Base-by-base conservation (phyloP, 352 stramenopile species). In the Pythium folliculosum region DNA sequence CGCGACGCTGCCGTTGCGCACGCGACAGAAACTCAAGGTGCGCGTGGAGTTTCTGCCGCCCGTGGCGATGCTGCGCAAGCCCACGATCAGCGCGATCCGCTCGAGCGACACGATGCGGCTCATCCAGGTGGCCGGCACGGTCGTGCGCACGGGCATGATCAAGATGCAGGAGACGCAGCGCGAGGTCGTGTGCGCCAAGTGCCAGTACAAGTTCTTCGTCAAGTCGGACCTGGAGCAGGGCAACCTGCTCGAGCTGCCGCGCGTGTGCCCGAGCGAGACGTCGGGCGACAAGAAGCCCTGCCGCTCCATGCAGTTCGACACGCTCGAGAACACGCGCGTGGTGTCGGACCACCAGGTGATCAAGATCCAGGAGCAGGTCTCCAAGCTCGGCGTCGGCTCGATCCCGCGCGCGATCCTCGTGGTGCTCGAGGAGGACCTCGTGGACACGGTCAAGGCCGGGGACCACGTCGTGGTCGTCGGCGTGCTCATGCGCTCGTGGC, bases 331-430 rank as follows among this genome's bases (percentile, higher is more conserved):
- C 23, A 79, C 78, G 17, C 75, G 77, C 25, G 69, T 89, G 0
- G 78, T 91, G 52, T 88, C 79, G 13, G 82, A 91, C 64, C 81
- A 91, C 65, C 81, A 99, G 72, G 93, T 98, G 73, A 97, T 98
- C 62, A 98, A 98, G 73, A 92, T 99, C 49, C 96, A 99, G 76
- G 97, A 99, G 70, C 86, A 96, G 53, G 89, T 93, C 22, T 92
- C 90, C n/a, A 95, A 92, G 64, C 69, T 98, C 14, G 82, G 79
- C 27, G 84, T 98, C 32, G 96, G 96, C 1, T 96, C 84, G 37
- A 98, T 99, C 60, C 97, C 97, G 2, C 80, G 94, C 35, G 96
- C 89, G 21, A 96, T 99, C 22, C 73, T 98, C 27, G 89, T 99
- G n/a, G 93, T 99, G 65, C 74, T 99, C 19, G 83, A 97, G 65